Base-by-base conservation (phyloP, 2,329 filamentous ascomycete species). In the Diaporthe nobilis region DNA sequence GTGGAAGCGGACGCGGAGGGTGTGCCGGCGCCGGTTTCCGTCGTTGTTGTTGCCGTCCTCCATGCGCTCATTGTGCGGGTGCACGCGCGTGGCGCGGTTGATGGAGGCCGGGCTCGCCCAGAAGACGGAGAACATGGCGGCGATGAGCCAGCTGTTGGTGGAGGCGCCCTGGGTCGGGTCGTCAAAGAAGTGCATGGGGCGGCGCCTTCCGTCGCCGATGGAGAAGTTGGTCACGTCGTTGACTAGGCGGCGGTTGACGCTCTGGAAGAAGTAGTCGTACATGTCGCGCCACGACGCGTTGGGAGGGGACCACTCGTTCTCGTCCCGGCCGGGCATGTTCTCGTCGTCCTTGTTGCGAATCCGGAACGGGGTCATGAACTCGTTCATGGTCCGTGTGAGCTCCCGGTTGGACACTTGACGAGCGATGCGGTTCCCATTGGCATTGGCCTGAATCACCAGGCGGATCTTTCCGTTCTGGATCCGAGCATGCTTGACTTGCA, bases 381-480 rank as follows among this genome's bases (percentile, higher is more conserved):
- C 85, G 71, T 85, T 86, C 78, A 87, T 81, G 39, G 83, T 82
- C 78, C 82, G 80, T 57, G 85, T 87, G 47, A 86, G 79, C 70
- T 85, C 82, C 12, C 78, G 78, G 82, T 85, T 86, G 78, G 82
- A 81, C 53, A 87, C 80, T 0, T 83, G 86, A 20, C 72, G 72
- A 3, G 72, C 72, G 10, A 74, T 17, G 28, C 72, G 72, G 75
- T 79, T 81, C 61, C 82, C 84, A 42, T 86, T 72, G 1, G 77
- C 77, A 51, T 81, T 77, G 44, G 83, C 83, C 37, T 86, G 78
- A 44, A 87, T 79, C 4, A 86, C 79, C 39, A 87, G 78, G 61
- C 83, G 83, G 7, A 87, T 82, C 82, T 87, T 87, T 78, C 86
- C 86, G 77, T 87, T 87, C 79, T 83, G 81, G 80, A 87, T 83